Evolutionary conservation across 1,139 yeast genomes (phyloP).

Genomic region (Geotrichum klebahnii): DNA sequence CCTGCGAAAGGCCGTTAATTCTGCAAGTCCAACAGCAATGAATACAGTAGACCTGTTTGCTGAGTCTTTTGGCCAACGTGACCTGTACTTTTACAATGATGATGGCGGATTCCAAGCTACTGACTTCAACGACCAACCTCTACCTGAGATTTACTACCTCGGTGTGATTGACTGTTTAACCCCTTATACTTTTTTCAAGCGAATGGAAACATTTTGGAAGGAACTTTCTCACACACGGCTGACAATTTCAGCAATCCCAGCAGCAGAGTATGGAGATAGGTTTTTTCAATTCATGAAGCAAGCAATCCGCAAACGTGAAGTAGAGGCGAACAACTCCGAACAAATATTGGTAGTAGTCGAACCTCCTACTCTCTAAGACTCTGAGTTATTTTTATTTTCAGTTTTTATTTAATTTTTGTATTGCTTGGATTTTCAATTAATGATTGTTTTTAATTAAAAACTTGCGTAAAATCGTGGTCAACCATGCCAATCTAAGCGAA

Average conservation of each 20-base stretch:
- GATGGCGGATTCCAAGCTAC: slow-evolving; percentile 86
- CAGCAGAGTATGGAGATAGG: slow-evolving; percentile 82
- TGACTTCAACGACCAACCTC: slow-evolving; percentile 57
- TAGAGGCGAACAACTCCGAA: not conserved
- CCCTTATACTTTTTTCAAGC: slow-evolving; percentile 68
- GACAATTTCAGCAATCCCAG: slow-evolving; percentile 84
- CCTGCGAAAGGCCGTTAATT: slow-evolving; percentile 38
- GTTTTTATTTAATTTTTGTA: too few species aligned
- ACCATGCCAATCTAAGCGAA: too few species aligned
- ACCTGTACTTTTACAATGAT: slow-evolving; percentile 63
- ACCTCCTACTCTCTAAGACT: too few species aligned
- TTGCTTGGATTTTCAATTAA: too few species aligned
- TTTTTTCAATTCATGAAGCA: slow-evolving; percentile 64
- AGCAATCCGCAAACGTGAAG: slow-evolving; percentile 21
- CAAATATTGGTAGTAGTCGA: too few species aligned
- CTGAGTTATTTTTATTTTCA: too few species aligned
- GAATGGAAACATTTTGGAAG: slow-evolving; percentile 82
- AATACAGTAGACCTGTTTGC: slow-evolving; percentile 36
- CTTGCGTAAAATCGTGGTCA: too few species aligned
- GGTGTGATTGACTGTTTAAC: slow-evolving; percentile 95
- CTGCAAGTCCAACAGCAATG: slow-evolving; percentile 39
- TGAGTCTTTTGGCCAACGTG: slow-evolving; percentile 31
- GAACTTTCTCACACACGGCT: slow-evolving; percentile 62
- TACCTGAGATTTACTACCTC: slow-evolving; percentile 71
- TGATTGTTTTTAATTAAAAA: too few species aligned